Percentiles rank a stretch among this genome's conserved stretches.
Evolutionary conservation across 2,329 filamentous ascomycete genomes (phyloP).

Genomic region (Eurotiales sp.): DNA sequence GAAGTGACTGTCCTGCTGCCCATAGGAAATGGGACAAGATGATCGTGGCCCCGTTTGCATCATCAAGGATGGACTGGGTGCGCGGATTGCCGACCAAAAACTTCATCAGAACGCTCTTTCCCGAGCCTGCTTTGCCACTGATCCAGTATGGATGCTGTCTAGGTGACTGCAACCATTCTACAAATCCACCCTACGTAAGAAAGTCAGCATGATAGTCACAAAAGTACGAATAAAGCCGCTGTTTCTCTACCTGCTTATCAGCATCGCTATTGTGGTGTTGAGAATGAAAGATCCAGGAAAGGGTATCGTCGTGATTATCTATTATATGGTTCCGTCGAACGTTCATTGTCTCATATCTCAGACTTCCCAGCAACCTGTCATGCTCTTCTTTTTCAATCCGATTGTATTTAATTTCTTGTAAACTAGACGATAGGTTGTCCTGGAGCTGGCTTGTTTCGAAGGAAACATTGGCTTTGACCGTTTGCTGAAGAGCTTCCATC

Average conservation of each 20-base stretch:
- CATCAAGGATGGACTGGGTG: constrained; percentile 6
- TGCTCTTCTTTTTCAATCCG: not conserved
- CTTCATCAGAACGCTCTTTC: constrained; percentile 24
- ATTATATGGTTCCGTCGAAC: not conserved
- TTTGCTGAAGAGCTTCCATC: not conserved
- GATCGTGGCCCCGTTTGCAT: not conserved
- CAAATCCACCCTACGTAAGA: not conserved
- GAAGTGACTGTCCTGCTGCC: constrained; percentile 8
- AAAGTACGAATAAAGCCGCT: not conserved
- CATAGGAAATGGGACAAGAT: constrained; percentile 16
- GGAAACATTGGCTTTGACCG: not conserved
- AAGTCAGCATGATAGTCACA: constrained; percentile 1
- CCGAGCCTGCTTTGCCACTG: constrained; percentile 26
- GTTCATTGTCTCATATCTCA: not conserved
- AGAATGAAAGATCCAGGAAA: constrained; percentile 1
- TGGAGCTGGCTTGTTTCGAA: not conserved
- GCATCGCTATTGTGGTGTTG: not conserved
- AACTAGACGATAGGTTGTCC: not conserved
- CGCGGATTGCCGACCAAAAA: constrained; percentile 16
- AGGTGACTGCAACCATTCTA: not conserved
- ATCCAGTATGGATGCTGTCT: constrained; percentile 15
- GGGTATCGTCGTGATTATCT: not conserved
- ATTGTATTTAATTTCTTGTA: not conserved
- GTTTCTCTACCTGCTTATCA: not conserved
- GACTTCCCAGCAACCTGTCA: constrained; percentile 2